A percentile compares a stretch with the other conserved stretches of the same genome.
Evolutionary conservation across 345 rosid genomes (phyloP).

Genomic region (Moricandia moricandioides): DNA sequence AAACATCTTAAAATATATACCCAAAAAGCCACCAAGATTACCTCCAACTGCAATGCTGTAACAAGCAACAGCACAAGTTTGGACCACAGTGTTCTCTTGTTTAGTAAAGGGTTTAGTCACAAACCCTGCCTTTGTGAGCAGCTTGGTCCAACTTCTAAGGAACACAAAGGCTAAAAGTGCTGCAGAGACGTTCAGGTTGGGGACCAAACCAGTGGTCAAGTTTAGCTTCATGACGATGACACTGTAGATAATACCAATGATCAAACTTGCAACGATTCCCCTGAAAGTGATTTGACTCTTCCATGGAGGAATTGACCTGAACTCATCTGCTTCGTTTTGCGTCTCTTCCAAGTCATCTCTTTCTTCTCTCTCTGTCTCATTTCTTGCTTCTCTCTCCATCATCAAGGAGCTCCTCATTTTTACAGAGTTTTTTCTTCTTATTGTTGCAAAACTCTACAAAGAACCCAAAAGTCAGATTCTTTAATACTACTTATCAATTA

Average conservation of each 20-base stretch:
- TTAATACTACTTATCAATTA: neutral
- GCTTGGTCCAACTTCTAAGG: constrained; percentile 72
- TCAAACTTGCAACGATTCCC: constrained; percentile 69
- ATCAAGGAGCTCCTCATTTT: constrained; percentile 18
- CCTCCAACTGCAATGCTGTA: constrained; percentile 93
- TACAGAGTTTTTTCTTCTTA: neutral
- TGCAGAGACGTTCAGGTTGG: constrained; percentile 93
- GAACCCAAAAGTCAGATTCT: constrained; percentile 25
- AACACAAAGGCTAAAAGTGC: constrained; percentile 82
- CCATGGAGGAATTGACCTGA: constrained; percentile 69
- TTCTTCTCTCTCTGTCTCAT: constrained; percentile 28
- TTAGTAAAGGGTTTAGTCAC: constrained; percentile 66
- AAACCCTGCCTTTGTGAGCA: constrained; percentile 67
- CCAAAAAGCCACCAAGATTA: constrained; percentile 21
- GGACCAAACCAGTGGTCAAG: constrained; percentile 88
- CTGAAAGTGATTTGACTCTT: constrained; percentile 66
- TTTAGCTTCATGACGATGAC: constrained; percentile 87
- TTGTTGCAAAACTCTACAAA: neutral
- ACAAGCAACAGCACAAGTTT: constrained; percentile 95
- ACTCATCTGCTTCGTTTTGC: constrained; percentile 39
- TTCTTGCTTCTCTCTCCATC: constrained; percentile 24
- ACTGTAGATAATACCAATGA: constrained; percentile 76
- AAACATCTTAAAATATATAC: neutral
- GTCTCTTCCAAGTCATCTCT: constrained; percentile 42
- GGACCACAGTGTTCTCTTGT: constrained; percentile 88